Base-by-base conservation (phyloP, 1,284 basidiomycete genomes). In the Trametes sp. region DNA sequence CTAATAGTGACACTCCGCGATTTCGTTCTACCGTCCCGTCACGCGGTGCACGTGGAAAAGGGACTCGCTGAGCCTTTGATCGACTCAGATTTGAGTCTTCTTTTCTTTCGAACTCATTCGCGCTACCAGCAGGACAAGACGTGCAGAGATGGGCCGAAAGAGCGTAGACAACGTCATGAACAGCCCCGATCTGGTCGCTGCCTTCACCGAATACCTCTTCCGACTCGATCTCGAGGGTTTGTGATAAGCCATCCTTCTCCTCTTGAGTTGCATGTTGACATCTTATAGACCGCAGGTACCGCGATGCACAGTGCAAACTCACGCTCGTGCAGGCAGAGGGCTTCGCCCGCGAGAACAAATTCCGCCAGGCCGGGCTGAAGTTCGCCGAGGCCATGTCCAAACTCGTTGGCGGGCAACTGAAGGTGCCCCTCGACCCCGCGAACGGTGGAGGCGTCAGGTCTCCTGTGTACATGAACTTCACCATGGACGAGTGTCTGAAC, bases 401-500 rank as follows among this genome's bases (percentile, higher is more conserved):
- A 23, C 53, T 67, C 13, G 54, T 69, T 6, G 68, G 59, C 14
- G n/a, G 41, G 1, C 45, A 56, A 21, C 44, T 64, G 24, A 51
- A 52, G 21, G 49, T 67, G 16, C 63, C 65, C 0, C 57, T 67
- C 11, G 59, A 62, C 9, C 51, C 48, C 6, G n/a, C 61, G 16
- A 57, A 60, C n/a, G 55, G 44, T 2, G 68, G 68, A 6, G 63
- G 65, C 6, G 61, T 69, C 14, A 59, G 11, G 48, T 67, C 55
- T 13, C 35, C 58, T 0, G 53, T 56, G 7, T 65, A 69, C 35
- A 44, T 62, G 48, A 60, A 49, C 21, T 46, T 65, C 33, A 59
- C 63, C 2, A 67, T 67, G 63, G 63, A 69, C 42, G 61, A 69
- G 24, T 63, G 68, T 11, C 36, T 67, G 16, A 60, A 58, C 26